Evolutionary conservation across 2,329 filamentous ascomycete species (phyloP).

Genomic region (Sphaerostilbella broomeana): DNA sequence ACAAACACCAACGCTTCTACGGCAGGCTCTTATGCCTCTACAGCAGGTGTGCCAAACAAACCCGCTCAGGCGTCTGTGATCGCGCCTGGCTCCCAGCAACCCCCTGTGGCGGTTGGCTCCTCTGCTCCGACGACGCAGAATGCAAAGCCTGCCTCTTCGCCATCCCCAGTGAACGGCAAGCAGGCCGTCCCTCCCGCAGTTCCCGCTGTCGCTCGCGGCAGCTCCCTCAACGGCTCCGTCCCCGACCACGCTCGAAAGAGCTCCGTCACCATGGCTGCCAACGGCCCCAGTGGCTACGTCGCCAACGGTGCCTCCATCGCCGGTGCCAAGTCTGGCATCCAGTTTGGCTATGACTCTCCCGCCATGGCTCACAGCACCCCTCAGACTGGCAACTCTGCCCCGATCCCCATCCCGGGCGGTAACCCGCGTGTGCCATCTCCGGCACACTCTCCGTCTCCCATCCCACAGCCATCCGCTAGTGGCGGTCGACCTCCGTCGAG

Average conservation of each 20-base stretch:
- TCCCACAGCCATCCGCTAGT: constrained; percentile 77
- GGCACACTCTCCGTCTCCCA: constrained; percentile 83
- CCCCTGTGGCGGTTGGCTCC: constrained; percentile 51
- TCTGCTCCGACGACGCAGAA: constrained; percentile 45
- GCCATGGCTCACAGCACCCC: constrained; percentile 62
- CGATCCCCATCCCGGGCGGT: constrained; percentile 57
- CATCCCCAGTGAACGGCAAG: constrained; percentile 82
- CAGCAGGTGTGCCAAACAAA: constrained; percentile 59
- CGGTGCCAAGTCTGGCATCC: constrained; percentile 58
- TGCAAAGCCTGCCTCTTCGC: constrained; percentile 54
- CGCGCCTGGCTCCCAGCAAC: constrained; percentile 49
- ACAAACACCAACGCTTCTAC: constrained; percentile 51
- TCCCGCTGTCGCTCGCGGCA: constrained; percentile 59
- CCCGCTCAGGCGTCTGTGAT: constrained; percentile 53
- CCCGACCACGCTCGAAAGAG: constrained; percentile 76
- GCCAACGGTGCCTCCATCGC: constrained; percentile 65
- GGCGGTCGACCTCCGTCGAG: constrained; percentile 80
- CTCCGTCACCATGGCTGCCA: constrained; percentile 86
- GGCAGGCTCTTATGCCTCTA: constrained; percentile 60
- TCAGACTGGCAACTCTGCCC: constrained; percentile 47
- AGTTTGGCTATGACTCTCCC: constrained; percentile 76
- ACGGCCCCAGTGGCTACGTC: constrained; percentile 67
- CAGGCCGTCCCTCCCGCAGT: constrained; percentile 62
- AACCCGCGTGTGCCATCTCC: constrained; percentile 72
- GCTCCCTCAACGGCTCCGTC: constrained; percentile 60